Conservation (phyloP, 306 rosid species). For the Cicer yamashitae region DNA sequence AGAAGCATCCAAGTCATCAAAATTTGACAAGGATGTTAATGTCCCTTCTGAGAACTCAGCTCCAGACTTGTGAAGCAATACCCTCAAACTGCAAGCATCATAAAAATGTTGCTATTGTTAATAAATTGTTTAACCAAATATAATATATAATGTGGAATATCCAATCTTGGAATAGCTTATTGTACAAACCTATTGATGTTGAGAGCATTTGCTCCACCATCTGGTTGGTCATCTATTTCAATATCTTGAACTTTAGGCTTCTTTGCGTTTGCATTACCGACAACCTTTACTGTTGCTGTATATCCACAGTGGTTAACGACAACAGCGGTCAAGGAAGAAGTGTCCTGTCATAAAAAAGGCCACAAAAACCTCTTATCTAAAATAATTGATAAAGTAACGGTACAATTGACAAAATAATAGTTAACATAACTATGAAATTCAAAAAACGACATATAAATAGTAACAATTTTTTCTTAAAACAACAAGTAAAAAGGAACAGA, state of each 20-base stretch:
- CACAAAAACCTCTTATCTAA: background rate
- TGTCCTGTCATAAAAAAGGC: slow-evolving; percentile 64
- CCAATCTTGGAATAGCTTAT: slow-evolving; percentile 2
- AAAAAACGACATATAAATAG: too few species aligned
- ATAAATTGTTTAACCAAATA: background rate
- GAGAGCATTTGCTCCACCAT: slow-evolving; percentile 95
- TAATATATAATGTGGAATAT: background rate
- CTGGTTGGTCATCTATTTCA: slow-evolving; percentile 78
- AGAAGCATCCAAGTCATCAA: slow-evolving; percentile 56
- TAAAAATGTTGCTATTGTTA: slow-evolving; percentile 9
- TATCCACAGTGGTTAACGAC: slow-evolving; percentile 85
- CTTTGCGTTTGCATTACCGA: slow-evolving; percentile 62
- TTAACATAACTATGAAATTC: too few species aligned
- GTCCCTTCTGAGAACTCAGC: slow-evolving; percentile 54
- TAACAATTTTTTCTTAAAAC: too few species aligned
- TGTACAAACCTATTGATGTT: slow-evolving; percentile 81
- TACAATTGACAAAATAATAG: too few species aligned
- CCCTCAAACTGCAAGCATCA: slow-evolving; percentile 73
- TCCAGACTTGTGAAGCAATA: slow-evolving; percentile 67
- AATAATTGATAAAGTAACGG: too few species aligned
- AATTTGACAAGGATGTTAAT: slow-evolving; percentile 49
- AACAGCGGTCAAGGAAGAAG: slow-evolving; percentile 71
- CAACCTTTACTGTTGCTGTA: slow-evolving; percentile 77
- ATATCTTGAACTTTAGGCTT: slow-evolving; percentile 64
- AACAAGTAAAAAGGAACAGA: too few species aligned